Percentiles rank a stretch among this genome's conserved stretches.
phyloP scores from a whole-genome alignment of 257 asterid species.

The Solanum neorickii region DNA sequence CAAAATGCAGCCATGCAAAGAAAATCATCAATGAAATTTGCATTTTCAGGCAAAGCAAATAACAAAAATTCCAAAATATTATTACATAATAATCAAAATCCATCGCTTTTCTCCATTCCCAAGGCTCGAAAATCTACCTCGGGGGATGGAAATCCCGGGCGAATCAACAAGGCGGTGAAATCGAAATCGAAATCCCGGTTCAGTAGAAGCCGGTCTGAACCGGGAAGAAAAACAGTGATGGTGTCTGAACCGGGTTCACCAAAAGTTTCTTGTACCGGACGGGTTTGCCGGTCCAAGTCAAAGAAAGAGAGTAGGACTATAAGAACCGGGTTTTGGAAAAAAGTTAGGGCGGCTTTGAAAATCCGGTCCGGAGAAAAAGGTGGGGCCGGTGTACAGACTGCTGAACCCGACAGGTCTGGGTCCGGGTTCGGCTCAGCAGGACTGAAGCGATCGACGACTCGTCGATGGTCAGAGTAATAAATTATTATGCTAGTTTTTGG shows the following conservation, averaged over 20 bases:
- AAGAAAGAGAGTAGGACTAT: constrained; percentile 2
- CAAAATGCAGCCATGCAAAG: constrained; percentile 1
- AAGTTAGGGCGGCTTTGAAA: constrained; percentile 13
- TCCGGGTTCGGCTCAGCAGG: neutral
- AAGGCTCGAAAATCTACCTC: neutral
- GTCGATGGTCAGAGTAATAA: constrained; percentile 14
- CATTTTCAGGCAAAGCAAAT: neutral
- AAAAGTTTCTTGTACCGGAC: constrained; percentile 36
- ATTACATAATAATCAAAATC: neutral
- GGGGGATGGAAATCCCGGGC: neutral
- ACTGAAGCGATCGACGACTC: neutral
- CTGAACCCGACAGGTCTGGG: neutral
- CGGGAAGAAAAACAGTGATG: constrained; percentile 9
- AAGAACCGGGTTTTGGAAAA: constrained; percentile 29
- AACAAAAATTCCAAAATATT: neutral
- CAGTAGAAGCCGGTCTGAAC: constrained; percentile 30
- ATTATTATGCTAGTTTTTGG: neutral
- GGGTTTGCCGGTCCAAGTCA: constrained; percentile 18
- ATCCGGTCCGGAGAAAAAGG: constrained; percentile 5
- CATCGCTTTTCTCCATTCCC: neutral
- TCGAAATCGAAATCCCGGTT: neutral
- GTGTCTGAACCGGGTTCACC: constrained; percentile 36
- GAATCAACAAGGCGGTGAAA: neutral
- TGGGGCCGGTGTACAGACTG: neutral
- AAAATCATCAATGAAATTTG: neutral